Base-by-base conservation (phyloP, 2,329 filamentous ascomycete species). In the Beauveria rudraprayagi region DNA sequence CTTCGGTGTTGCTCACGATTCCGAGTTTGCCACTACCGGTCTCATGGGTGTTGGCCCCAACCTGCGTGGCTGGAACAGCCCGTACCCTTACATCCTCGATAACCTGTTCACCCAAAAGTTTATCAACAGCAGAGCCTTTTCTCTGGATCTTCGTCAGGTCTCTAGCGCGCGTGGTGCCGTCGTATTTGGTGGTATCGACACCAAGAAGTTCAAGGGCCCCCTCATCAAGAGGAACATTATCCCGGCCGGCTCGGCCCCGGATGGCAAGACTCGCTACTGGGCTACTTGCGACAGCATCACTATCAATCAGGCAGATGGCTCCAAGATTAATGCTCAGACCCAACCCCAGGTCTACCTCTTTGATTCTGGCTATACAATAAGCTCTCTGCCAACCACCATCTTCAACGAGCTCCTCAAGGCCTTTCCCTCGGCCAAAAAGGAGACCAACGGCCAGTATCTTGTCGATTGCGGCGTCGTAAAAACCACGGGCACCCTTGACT, bases 341-440 rank as follows among this genome's bases (percentile, higher is more conserved):
- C 64, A 71, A 62, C 63, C 66, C 58, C 69, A 79, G 43, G 71
- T 78, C 24, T 82, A 83, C 16, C 78, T 87, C 28, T 78, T 89
- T 28, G 86, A 89, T 72, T 86, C 83, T 16, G 88, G 88, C 61
- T 87, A 83, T 63, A 88, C 84, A 47, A 75, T 89, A 60, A 87
- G 83, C 70, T 84, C 87, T 64, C 78, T 91, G 2, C 88, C 88
- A 3, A 74, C 82, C 62, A 68, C 75, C 37, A 71, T 89, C 62
- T 80, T 83, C 62, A 64, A 72, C 30, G 66, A 71, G 37, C 73
- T 86, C 40, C 74, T 68, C 61, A 71, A 56, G 69, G 76, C 66
- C 62, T 84, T 74, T 66, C 72, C 72, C 8, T 77, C 76, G 59
- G 78, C 81, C 44, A 70, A 74, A 17, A 75, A 77, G 50, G 74